These are phyloP conservation scores for Colletotrichum theobromicola DNA, from an alignment of 2,329 filamentous ascomycete species.

Conservation along the genomic window DNA sequence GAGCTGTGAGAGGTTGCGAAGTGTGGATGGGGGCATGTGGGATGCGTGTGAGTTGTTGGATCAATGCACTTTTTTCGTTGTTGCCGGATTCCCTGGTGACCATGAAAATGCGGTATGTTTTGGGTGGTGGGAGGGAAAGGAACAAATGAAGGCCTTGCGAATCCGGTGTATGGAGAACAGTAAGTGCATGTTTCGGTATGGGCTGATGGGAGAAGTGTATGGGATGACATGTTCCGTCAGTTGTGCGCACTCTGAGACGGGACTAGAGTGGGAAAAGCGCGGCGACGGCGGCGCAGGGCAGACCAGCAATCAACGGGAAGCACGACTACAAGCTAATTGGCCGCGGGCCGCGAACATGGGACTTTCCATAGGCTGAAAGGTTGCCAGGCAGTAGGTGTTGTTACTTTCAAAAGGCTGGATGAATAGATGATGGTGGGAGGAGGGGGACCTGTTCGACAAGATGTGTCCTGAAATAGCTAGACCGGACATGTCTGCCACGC, in stretches of 20 bases:
- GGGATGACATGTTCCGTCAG: constrained; percentile 10
- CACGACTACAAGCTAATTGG: neutral
- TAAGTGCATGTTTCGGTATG: neutral
- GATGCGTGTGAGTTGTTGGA: neutral
- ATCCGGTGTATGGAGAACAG: neutral
- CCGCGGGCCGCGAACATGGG: neutral
- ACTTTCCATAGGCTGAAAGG: neutral
- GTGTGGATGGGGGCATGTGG: neutral
- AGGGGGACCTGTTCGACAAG: neutral
- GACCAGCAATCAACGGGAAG: neutral
- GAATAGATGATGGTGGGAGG: neutral
- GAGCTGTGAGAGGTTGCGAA: neutral
- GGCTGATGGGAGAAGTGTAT: neutral
- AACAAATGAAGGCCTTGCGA: neutral
- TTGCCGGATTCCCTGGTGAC: neutral
- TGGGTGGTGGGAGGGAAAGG: neutral
- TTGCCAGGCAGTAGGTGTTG: neutral
- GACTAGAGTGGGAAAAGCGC: neutral
- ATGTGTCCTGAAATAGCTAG: neutral
- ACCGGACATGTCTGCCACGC: neutral
- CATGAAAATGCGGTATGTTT: neutral
- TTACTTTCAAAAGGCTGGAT: neutral
- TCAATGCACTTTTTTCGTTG: neutral
- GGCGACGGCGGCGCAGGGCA: neutral
- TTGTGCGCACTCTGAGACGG: neutral